Conservation (phyloP, 169 alveolate species). For the Cryptosporidium felis region DNA sequence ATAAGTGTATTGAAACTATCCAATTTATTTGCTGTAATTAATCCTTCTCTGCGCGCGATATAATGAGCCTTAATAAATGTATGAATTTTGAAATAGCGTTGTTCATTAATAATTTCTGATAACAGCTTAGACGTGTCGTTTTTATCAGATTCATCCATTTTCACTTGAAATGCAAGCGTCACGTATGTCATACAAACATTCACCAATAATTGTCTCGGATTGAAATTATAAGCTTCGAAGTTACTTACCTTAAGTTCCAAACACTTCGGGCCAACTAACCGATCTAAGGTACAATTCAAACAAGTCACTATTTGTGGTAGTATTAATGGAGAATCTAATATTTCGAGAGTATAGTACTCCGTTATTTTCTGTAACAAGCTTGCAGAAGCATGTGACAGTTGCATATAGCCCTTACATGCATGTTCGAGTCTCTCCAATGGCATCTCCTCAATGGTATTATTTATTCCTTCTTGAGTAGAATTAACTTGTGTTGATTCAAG, state of each 20-base stretch:
- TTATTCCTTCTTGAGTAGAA: neutral
- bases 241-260: conserved; percentile 86
- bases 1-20: conserved; percentile 70
- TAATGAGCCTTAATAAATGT: conserved; percentile 80
- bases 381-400: conserved; percentile 76
- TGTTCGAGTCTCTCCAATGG: conserved; percentile 71
- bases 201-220: conserved; percentile 84
- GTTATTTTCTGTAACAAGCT: conserved; percentile 78
- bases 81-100: conserved; percentile 80
- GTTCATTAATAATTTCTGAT: conserved; percentile 76
- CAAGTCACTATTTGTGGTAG: conserved; percentile 86
- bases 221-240: conserved; percentile 84
- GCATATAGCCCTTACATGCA: conserved; percentile 69
- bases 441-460: conserved; percentile 72
- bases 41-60: conserved; percentile 81
- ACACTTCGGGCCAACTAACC: conserved; percentile 87
- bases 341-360: conserved; percentile 76
- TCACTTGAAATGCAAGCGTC: conserved; percentile 71
- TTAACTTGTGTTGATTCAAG: neutral
- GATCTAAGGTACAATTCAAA: conserved; percentile 86
- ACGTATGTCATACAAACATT: conserved; percentile 78
- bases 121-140: conserved; percentile 50
- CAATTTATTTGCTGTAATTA: conserved; percentile 46
- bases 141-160: neutral
- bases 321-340: conserved; percentile 78